Evolutionary conservation across 768 basidiomycete species (phyloP).

Genomic region (Boletus vermiculosoides): DNA sequence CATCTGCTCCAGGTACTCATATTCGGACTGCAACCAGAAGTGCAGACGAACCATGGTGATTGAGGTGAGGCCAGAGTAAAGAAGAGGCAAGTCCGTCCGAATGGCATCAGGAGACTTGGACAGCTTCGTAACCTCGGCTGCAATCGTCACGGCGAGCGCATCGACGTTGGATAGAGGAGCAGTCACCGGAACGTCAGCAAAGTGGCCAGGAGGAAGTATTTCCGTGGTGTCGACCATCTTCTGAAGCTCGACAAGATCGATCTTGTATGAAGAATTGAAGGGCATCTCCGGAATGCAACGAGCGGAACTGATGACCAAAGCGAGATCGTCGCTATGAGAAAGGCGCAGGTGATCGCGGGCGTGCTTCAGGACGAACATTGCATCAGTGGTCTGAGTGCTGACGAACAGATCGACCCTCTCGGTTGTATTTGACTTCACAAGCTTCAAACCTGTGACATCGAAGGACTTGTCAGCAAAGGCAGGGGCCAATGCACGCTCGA

Average conservation of each 20-base stretch:
- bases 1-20: slow-evolving; percentile 31
- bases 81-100: slow-evolving; percentile 31
- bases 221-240: slow-evolving; percentile 12
- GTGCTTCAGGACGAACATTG: slow-evolving; percentile 10
- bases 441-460: slow-evolving; percentile 10
- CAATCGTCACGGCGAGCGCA: slow-evolving; percentile 34
- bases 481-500: slow-evolving; percentile 17
- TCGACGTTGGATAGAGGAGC: slow-evolving; percentile 17
- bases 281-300: slow-evolving; percentile 16
- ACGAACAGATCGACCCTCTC: slow-evolving; percentile 7
- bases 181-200: slow-evolving; percentile 8
- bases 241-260: slow-evolving; percentile 13
- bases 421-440: slow-evolving; percentile 11
- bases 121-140: slow-evolving; percentile 31
- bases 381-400: slow-evolving; percentile 7
- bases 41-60: slow-evolving; percentile 31
- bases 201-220: slow-evolving; percentile 1
- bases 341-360: slow-evolving; percentile 12
- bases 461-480: slow-evolving; percentile 10
- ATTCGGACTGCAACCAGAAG: slow-evolving; percentile 35
- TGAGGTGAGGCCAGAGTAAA: slow-evolving; percentile 32
- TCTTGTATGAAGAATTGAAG: slow-evolving; percentile 18
- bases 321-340: slow-evolving; percentile 6
- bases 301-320: slow-evolving; percentile 8
- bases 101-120: slow-evolving; percentile 27